phyloP scores from a whole-genome alignment of 1,284 basidiomycete genomes.

The Schizophyllum amplum region DNA sequence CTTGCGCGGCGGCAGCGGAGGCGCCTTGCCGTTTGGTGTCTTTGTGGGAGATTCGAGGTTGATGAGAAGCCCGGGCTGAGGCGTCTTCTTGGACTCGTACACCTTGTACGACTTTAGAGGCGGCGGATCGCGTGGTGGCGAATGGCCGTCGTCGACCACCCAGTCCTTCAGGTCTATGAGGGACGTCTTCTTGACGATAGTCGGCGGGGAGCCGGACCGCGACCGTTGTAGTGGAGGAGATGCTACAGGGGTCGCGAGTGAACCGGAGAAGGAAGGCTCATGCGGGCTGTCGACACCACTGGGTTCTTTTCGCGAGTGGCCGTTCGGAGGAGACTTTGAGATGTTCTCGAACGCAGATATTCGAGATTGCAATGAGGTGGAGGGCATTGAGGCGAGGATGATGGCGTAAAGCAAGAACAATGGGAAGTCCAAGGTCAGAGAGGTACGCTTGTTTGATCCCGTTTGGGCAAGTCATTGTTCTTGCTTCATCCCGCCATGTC shows the following conservation, averaged over 20 bases:
- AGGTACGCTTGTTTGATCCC: no score
- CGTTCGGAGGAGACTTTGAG: slow-evolving; percentile 11
- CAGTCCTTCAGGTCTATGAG: slow-evolving; percentile 69
- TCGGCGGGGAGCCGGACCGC: slow-evolving; percentile 41
- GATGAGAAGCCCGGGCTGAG: slow-evolving; percentile 37
- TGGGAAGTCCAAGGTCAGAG: background rate
- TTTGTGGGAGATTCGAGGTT: slow-evolving; percentile 60
- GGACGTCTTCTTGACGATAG: slow-evolving; percentile 49
- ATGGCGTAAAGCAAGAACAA: slow-evolving; percentile 6
- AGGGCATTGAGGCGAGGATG: slow-evolving; percentile 32
- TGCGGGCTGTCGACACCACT: slow-evolving; percentile 5
- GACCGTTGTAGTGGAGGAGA: slow-evolving; percentile 23
- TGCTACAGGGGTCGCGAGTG: no score
- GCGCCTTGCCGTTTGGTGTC: slow-evolving; percentile 31
- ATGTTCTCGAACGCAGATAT: slow-evolving; percentile 50
- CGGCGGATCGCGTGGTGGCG: slow-evolving; percentile 20
- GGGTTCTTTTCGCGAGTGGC: slow-evolving; percentile 17
- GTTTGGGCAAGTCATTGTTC: no score
- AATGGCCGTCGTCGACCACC: slow-evolving; percentile 57
- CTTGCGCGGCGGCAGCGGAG: slow-evolving; percentile 44
- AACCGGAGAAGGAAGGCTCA: no score
- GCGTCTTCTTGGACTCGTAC: background rate
- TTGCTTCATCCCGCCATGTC: slow-evolving; percentile 20
- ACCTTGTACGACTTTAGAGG: background rate
- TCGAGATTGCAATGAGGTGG: slow-evolving; percentile 46